Evolutionary conservation across 2,329 filamentous ascomycete species (phyloP).

Genomic region (Ophiostoma pallidulum): DNA sequence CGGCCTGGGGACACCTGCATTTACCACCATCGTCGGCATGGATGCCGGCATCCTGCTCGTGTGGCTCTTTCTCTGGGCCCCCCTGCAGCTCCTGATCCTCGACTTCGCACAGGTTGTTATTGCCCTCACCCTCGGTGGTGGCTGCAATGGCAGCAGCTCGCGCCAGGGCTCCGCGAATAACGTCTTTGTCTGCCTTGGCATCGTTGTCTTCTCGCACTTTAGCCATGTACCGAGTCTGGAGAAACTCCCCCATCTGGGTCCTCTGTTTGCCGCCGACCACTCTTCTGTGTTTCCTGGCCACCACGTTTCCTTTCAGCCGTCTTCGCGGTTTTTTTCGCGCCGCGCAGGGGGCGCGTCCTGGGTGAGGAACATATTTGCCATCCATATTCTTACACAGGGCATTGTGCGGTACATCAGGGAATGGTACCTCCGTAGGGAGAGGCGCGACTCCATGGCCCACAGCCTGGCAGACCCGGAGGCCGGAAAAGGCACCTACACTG

Average conservation of each 20-base stretch:
- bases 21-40: slow-evolving; percentile 75
- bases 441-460: slow-evolving; percentile 39
- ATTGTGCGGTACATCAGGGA: slow-evolving; percentile 61
- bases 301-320: slow-evolving; percentile 39
- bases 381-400: slow-evolving; percentile 67
- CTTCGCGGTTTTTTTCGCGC: slow-evolving; percentile 37
- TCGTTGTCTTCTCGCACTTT: slow-evolving; percentile 51
- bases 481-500: slow-evolving; percentile 35
- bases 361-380: slow-evolving; percentile 59
- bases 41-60: slow-evolving; percentile 74
- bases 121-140: slow-evolving; percentile 79
- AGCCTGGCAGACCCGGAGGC: slow-evolving; percentile 53
- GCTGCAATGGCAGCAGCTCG: slow-evolving; percentile 42
- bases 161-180: slow-evolving; percentile 61
- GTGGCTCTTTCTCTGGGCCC: slow-evolving; percentile 82
- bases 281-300: slow-evolving; percentile 31
- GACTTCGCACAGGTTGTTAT: slow-evolving; percentile 91
- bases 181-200: slow-evolving; percentile 59
- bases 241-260: slow-evolving; percentile 34
- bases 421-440: slow-evolving; percentile 55
- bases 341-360: slow-evolving; percentile 53
- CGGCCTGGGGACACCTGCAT: slow-evolving; percentile 73
- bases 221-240: slow-evolving; percentile 34
- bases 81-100: slow-evolving; percentile 77
- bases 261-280: slow-evolving; percentile 22